Base-by-base conservation (phyloP, 768 basidiomycete species). In the Hortiboletus campestris region DNA sequence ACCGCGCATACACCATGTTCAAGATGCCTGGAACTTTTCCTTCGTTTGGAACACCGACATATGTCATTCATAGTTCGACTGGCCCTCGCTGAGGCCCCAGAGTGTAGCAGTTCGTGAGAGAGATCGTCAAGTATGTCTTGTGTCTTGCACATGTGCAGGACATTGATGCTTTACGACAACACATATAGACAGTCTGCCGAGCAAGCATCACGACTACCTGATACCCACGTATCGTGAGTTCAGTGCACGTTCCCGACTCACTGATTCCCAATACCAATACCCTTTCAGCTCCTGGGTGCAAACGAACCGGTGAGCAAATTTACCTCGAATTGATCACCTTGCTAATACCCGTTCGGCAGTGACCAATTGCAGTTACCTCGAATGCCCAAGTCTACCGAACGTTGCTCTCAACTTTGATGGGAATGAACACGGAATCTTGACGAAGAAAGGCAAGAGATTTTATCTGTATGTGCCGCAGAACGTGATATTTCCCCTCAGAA, bases 281-380 rank as follows among this genome's bases (percentile, higher is more conserved):
- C 17, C 11, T 41, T 7, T 31, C 34, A 84, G 84, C 80, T 35
- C 78, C 80, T 31, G 85, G 85, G 20, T 86, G 84, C 65, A 86
- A 85, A 67, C 77, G 86, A 38, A 77, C 51, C 19, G 64, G 66
- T 67, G 43, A 6, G 47, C n/a, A 3, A 36, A 10, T 34, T 22
- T n/a, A 22, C 46, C 9, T 38, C 46, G 47, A 17, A 7, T 28
- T 16, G 22, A 22, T 34, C n/a, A 19, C 16, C 6, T 2, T 31
- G 14, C 25, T 56, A 5, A 58, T 51, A 68, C n/a, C n/a, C n/a
- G n/a, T n/a, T n/a, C n/a, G n/a, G n/a, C n/a, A n/a, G n/a, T n/a
- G n/a, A n/a, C n/a, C n/a, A n/a, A n/a, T n/a, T n/a, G n/a, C n/a
- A n/a, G n/a, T n/a, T n/a, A n/a, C n/a, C n/a, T n/a, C n/a, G n/a